phyloP scores from a whole-genome alignment of 108 stramenopile genomes.

The Skeletonema marinoi region DNA sequence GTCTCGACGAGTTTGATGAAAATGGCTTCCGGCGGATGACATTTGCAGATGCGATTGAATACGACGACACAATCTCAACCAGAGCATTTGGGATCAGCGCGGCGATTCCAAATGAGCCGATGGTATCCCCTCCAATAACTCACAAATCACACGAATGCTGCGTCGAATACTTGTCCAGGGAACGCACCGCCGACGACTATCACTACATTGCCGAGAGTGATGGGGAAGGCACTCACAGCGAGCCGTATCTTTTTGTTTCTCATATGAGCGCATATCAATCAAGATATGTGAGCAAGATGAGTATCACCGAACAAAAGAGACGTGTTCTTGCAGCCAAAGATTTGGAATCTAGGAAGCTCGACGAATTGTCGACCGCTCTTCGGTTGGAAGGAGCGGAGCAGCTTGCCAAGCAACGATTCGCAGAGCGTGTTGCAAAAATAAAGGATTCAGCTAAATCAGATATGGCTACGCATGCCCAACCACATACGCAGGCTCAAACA shows the following conservation, averaged over 20 bases:
- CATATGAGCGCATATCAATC: slow-evolving; percentile 45
- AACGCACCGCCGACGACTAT: slow-evolving; percentile 40
- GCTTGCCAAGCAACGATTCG: slow-evolving; percentile 23
- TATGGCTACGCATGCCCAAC: neutral
- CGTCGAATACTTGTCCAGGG: slow-evolving; percentile 26
- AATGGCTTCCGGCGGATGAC: slow-evolving; percentile 39
- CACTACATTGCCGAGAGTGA: slow-evolving; percentile 52
- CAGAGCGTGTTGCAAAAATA: slow-evolving; percentile 26
- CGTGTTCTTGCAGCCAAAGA: slow-evolving; percentile 31
- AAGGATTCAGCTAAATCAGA: slow-evolving; percentile 6
- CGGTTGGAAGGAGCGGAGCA: slow-evolving; percentile 46
- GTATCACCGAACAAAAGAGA: slow-evolving; percentile 37
- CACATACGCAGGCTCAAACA: neutral
- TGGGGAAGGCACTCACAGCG: slow-evolving; percentile 42
- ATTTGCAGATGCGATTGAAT: slow-evolving; percentile 24
- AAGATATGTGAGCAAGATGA: slow-evolving; percentile 35
- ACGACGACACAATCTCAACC: slow-evolving; percentile 33
- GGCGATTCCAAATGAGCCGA: slow-evolving; percentile 24
- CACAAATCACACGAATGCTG: slow-evolving; percentile 32
- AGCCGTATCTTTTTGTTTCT: slow-evolving; percentile 35
- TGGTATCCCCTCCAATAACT: slow-evolving; percentile 17
- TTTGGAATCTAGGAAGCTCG: slow-evolving; percentile 20
- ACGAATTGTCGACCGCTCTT: slow-evolving; percentile 8
- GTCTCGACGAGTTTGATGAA: slow-evolving; percentile 20
- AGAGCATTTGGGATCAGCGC: slow-evolving; percentile 36